phyloP scores from a whole-genome alignment of 768 basidiomycete species.

The Suillus sp. region DNA sequence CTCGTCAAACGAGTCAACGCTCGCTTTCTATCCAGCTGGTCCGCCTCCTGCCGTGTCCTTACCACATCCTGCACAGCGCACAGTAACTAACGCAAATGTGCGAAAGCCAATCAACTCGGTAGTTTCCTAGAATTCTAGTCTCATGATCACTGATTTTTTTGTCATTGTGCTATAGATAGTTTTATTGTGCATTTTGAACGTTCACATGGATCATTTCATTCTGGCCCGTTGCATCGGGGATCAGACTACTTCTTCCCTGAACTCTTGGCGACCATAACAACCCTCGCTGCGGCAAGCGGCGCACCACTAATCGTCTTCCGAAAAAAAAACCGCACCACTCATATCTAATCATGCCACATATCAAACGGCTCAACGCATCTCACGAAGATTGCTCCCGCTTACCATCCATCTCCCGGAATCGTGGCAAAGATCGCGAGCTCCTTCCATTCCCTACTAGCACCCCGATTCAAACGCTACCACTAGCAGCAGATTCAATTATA shows the following conservation, averaged over 20 bases:
- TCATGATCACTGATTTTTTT: neutral
- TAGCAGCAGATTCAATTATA: neutral
- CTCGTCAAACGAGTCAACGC: neutral
- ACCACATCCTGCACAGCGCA: neutral
- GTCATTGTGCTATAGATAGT: neutral
- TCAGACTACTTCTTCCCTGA: neutral
- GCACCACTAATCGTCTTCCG: neutral
- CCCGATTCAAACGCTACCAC: too few relatives aligned
- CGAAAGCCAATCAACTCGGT: neutral
- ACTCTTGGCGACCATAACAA: neutral
- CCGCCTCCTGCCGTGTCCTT: neutral
- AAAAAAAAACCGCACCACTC: neutral
- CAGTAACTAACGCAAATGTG: neutral
- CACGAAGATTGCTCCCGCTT: constrained; percentile 10
- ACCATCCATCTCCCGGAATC: constrained; percentile 1
- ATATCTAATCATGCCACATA: constrained; percentile 12
- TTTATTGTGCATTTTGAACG: neutral
- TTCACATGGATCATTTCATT: neutral
- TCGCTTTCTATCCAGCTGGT: neutral
- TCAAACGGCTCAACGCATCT: constrained; percentile 12
- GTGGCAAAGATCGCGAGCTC: neutral
- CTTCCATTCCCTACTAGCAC: neutral
- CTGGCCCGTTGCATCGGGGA: neutral
- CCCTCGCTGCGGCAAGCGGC: neutral
- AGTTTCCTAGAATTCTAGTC: neutral